Evolutionary conservation across 108 stramenopile species (phyloP).

Genomic region (Skeletonema potamos): DNA sequence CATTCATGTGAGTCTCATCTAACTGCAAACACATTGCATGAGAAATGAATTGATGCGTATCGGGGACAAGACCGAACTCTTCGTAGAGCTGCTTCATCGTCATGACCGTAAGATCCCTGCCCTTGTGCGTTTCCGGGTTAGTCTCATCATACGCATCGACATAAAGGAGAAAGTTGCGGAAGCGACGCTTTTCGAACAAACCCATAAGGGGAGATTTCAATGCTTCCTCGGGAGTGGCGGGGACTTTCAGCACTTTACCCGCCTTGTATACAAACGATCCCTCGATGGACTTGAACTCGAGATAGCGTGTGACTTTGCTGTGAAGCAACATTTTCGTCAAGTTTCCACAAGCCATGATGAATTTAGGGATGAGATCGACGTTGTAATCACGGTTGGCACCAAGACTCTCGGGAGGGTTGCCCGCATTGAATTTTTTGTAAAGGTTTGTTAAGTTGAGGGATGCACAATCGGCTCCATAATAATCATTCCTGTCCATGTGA

Average conservation of each 20-base stretch:
- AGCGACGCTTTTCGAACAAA: conserved; percentile 96
- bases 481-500: conserved; percentile 96
- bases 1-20: conserved; percentile 91
- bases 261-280: conserved; percentile 97
- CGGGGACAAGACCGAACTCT: conserved; percentile 90
- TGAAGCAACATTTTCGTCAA: conserved; percentile 98
- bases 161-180: conserved; percentile 96
- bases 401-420: conserved; percentile 70
- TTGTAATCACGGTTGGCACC: conserved; percentile 97
- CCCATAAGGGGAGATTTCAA: conserved; percentile 92
- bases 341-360: conserved; percentile 99
- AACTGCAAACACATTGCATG: conserved; percentile 98
- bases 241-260: conserved; percentile 92
- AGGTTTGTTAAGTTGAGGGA: conserved; percentile 96
- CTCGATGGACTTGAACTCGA: conserved; percentile 96
- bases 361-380: conserved; percentile 98
- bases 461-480: conserved; percentile 98
- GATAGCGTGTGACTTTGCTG: conserved; percentile 96
- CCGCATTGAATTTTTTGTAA: conserved; percentile 95
- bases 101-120: conserved; percentile 87
- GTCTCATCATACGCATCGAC: conserved; percentile 84
- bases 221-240: conserved; percentile 93
- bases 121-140: conserved; percentile 78
- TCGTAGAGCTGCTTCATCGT: conserved; percentile 95
- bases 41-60: conserved; percentile 97